phyloP scores from a whole-genome alignment of 345 rosid genomes.

The Raphanus sativus region DNA sequence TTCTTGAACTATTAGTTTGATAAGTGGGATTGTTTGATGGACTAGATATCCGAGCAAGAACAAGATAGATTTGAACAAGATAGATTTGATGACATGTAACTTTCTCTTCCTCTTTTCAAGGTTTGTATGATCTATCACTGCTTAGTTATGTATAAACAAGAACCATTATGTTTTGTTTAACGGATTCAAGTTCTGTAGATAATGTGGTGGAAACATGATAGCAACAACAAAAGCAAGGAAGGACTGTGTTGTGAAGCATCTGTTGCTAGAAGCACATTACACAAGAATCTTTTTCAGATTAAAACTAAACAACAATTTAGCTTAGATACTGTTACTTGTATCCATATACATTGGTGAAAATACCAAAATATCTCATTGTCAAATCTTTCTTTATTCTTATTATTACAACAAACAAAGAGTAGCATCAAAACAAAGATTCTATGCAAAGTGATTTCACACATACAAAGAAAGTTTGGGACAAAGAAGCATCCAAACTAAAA shows the following conservation, averaged over 20 bases:
- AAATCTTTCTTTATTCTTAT: slow-evolving; percentile 30
- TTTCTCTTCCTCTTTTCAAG: too few relatives aligned
- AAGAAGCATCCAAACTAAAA: not conserved
- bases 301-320: too few relatives aligned
- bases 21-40: not conserved
- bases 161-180: too few relatives aligned
- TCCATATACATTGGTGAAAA: slow-evolving; percentile 11
- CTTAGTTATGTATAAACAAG: too few relatives aligned
- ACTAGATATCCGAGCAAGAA: slow-evolving; percentile 60
- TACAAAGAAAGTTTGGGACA: not conserved
- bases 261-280: too few relatives aligned
- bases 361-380: not conserved
- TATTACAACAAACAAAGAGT: slow-evolving; percentile 17
- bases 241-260: too few relatives aligned
- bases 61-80: slow-evolving; percentile 51
- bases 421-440: slow-evolving; percentile 10
- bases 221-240: too few relatives aligned
- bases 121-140: too few relatives aligned
- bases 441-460: slow-evolving; percentile 27
- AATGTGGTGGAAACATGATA: too few relatives aligned
- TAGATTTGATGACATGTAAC: too few relatives aligned
- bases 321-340: not conserved
- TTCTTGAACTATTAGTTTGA: not conserved
- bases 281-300: too few relatives aligned
- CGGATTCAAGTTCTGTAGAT: too few relatives aligned